Base-by-base conservation (phyloP, 768 basidiomycete species). In the Suillus brevipes region DNA sequence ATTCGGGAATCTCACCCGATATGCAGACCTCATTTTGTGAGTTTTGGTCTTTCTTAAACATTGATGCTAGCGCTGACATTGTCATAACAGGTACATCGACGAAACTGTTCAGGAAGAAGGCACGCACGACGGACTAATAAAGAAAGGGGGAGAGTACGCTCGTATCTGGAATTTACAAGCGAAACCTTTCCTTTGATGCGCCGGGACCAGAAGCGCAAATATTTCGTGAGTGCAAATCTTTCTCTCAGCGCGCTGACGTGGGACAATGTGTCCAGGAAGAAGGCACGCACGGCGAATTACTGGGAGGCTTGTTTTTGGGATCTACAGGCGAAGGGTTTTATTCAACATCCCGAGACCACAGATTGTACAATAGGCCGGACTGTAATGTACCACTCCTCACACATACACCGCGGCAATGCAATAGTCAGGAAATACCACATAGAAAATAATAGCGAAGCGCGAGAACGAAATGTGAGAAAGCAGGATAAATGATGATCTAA, bases 151-250 rank as follows among this genome's bases (percentile, higher is more conserved):
- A 10, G 87, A 89, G 63, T 93, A 93, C 69, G 88, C 89, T 2
- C 82, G 84, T 49, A 83, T 90, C 65, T 94, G 90, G 89, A 84
- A 75, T 70, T 66, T 92, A 56, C 91, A 92, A 70, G 91, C 89
- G 3, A 78, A 87, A 65, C 89, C 89, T 8, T 94, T 92, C 72
- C 68, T 89, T 34, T 78, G 14, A 34, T 34, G 18, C 36, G 23
- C 49, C 34, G 36, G 28, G 34, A 52, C 64, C 34, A 43, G 9
- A 18, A 28, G 5, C 6, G 47, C 47, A 25, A 25, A 14, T 13
- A 13, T 49, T 14, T 49, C 6, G n/a, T 47, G 47, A 47, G n/a
- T 47, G 23, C 13, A 10, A 47, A 12, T 49, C 47, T 49, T 49
- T 49, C 10, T 45, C 20, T 49, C n/a, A 23, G n/a, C 6, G 7